Evolutionary conservation across 1,139 yeast species (phyloP), one percentile per base, ranked within the genome.

Genomic region (Zhuliangozyma parablackwelliae): DNA sequence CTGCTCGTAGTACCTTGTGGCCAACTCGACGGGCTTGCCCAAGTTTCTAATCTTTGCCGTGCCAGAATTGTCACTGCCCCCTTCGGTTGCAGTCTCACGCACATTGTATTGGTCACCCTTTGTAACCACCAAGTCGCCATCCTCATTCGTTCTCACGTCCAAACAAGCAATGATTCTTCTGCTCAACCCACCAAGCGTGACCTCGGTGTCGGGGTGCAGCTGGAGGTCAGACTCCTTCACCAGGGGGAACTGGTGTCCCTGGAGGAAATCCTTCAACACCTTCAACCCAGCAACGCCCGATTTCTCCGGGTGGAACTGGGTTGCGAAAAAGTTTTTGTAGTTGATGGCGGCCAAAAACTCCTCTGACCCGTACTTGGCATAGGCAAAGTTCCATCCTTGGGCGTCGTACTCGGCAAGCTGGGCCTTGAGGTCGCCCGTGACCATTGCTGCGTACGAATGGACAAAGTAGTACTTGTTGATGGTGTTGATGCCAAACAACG

Each of bases 91-190:
- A 45, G 82, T 74, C 52, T 89, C 97, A 48, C 98, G 78, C 3
- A 92, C 98, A 60, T 92, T 96, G 56, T 92, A 92, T 58, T 92
- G 98, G 54, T 92, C 98, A 40, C 98, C 98, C 61, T 92, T 92
- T 1, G 98, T 92, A 26, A 92, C 98, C 1, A 92, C 97, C 49
- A 92, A 71, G 55, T 92, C 98, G 28, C 98, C 98, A 29, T 72
- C 71, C 54, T 92, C 98, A 55, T 92, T 92, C 7, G 96, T 73
- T 54, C 98, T 80, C n/a, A 92, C 98, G 56, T 92, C 98, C 34
- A 92, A 63, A 60, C 98, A 92, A 0, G 98, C 98, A 59, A 92
- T 89, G 21, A 92, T 78, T 61, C 98, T 81, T 56, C 94, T 76
- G 1, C 96, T 82, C 28, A 92, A 69, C 0, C 97, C 97, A 41